Conservation (phyloP, 306 rosid species). For the Cicer cuneatum region DNA sequence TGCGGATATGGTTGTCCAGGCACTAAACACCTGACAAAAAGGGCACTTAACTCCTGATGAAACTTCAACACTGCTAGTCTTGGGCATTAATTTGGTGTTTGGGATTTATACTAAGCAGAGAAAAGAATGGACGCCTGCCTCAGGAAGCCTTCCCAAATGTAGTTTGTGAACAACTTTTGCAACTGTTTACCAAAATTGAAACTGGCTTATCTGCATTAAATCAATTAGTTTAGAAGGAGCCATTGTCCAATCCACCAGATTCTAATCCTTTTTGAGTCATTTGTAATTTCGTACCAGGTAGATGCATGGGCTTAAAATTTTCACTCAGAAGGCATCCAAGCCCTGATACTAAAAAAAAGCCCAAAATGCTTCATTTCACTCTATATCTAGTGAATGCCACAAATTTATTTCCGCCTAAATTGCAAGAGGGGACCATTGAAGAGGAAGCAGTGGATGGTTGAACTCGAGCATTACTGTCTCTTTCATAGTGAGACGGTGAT, state of each 20-base stretch:
- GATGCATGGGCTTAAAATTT: neutral
- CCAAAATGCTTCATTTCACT: conserved; percentile 4
- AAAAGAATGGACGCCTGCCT: neutral
- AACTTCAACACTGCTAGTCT: neutral
- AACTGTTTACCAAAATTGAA: neutral
- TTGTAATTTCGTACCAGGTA: neutral
- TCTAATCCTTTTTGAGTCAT: neutral
- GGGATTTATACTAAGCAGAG: neutral
- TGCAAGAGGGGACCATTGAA: neutral
- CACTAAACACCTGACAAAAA: neutral
- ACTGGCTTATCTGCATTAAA: neutral
- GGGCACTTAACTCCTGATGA: neutral
- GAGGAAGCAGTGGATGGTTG: neutral
- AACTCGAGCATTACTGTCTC: neutral
- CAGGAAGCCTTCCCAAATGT: neutral
- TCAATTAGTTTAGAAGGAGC: neutral
- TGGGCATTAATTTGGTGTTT: neutral
- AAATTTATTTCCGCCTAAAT: neutral
- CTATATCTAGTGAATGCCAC: neutral
- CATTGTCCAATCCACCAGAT: neutral
- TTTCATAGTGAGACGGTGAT: neutral
- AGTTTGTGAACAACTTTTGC: neutral
- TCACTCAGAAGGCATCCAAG: neutral
- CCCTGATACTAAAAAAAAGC: neutral
- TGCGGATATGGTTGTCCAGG: conserved; percentile 6